These are phyloP conservation scores for Ogataea salicorniae DNA, from an alignment of 805 yeast genomes.

Conservation along the genomic window DNA sequence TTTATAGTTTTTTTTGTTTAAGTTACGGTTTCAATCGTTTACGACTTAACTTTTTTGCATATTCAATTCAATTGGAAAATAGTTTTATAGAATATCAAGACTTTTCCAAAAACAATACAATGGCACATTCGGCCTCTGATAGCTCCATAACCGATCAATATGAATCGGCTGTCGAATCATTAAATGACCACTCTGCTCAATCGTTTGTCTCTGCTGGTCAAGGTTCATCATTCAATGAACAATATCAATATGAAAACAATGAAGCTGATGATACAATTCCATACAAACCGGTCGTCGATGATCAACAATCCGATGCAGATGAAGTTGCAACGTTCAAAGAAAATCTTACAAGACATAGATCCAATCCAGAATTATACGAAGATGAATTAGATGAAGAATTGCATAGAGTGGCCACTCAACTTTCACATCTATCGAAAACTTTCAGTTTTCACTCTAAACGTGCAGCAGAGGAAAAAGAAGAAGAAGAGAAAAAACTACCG, in stretches of 20 bases:
- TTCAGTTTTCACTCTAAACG: conserved; percentile 6
- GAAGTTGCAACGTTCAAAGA: conserved; percentile 9
- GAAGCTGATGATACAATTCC: not conserved
- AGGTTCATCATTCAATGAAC: not conserved
- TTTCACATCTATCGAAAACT: conserved; percentile 16
- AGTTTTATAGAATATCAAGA: too few relatives aligned
- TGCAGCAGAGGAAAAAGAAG: conserved; percentile 7
- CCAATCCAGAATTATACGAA: conserved; percentile 15
- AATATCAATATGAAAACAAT: not conserved
- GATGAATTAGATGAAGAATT: conserved; percentile 21
- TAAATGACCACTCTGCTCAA: not conserved
- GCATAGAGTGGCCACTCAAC: conserved; percentile 15
- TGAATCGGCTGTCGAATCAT: conserved; percentile 11
- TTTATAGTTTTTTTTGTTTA: too few relatives aligned
- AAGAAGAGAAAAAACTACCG: not conserved
- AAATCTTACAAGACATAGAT: conserved; percentile 5
- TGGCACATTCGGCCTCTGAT: not conserved
- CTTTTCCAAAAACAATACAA: not conserved
- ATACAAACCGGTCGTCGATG: not conserved
- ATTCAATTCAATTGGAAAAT: too few relatives aligned
- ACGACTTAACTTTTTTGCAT: too few relatives aligned
- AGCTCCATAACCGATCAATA: conserved; percentile 2
- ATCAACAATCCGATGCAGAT: conserved; percentile 1
- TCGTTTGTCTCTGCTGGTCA: not conserved
- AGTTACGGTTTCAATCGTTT: too few relatives aligned